Evolutionary conservation across 768 basidiomycete species (phyloP).

Genomic region (Amanita molliuscula): DNA sequence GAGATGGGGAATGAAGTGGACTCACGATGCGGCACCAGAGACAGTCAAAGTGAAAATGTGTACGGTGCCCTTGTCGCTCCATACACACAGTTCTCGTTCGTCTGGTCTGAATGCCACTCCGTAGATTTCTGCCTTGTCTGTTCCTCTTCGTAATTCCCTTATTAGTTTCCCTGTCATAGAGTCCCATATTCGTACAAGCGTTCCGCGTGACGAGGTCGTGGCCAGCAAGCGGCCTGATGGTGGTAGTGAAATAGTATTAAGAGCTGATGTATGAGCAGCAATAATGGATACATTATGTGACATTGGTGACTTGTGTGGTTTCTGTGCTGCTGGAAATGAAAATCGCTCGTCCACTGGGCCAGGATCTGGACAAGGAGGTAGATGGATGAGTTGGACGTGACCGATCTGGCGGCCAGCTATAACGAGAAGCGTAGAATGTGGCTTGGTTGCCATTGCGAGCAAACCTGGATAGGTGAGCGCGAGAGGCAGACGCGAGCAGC

Average conservation of each 20-base stretch:
- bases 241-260: constrained; percentile 70
- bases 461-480: constrained; percentile 36
- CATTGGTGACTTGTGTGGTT: constrained; percentile 43
- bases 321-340: constrained; percentile 34
- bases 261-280: constrained; percentile 69
- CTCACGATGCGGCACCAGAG: constrained; percentile 52
- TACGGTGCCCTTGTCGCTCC: constrained; percentile 94
- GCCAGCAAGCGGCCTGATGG: constrained; percentile 73
- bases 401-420: constrained; percentile 82
- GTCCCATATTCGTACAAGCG: constrained; percentile 85
- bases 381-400: constrained; percentile 79
- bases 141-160: constrained; percentile 74
- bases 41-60: constrained; percentile 75
- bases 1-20: constrained; percentile 11
- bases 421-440: constrained; percentile 71
- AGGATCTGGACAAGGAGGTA: constrained; percentile 69
- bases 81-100: constrained; percentile 79
- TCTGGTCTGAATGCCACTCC: constrained; percentile 83
- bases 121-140: constrained; percentile 87
- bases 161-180: constrained; percentile 59
- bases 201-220: constrained; percentile 77
- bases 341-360: constrained; percentile 45
- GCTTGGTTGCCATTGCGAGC: constrained; percentile 68
- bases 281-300: constrained; percentile 74
- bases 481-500: neutral